Evolutionary conservation across 441 rosid genomes (phyloP), one percentile per base, ranked within the genome.

Genomic region (Metrosideros polymorpha): DNA sequence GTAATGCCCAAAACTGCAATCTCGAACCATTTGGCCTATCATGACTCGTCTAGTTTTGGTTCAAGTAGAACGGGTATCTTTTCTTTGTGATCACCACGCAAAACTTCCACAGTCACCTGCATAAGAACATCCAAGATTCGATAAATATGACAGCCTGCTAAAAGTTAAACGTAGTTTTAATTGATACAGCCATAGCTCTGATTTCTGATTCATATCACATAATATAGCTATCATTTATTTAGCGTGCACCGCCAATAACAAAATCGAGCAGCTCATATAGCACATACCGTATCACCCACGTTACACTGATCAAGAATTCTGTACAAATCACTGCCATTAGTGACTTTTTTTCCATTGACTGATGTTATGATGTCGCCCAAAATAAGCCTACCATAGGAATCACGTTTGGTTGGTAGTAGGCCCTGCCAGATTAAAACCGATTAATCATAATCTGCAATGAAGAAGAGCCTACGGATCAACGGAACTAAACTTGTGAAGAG

Each of bases 341-440:
- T 12, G 53, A 98, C 96, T 90, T 95, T 94, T 86, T 86, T 94
- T 51, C 97, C 99, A 85, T 96, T 94, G 84, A 97, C 95, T 15
- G 99, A 95, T 32, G 95, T 97, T 89, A 97, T 97, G 86, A 97
- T 96, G 87, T 98, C 99, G 57, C 99, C 99, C 90, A 97, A 90
- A 89, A 97, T 86, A 82, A 96, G 94, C 87, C 99, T 93, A 89
- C 99, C 99, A 90, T 95, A 97, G 49, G 92, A 87, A 89, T 97
- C 99, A 39, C 98, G 99, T 89, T 96, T 97, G 1, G 99, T 97
- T 35, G 99, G 86, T 85, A 63, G 92, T 89, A 97, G 91, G 82
- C 98, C 99, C 99, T 97, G 95, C 84, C 89, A 88, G 52, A 82
- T 85, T 79, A 87, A 84, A 86, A 84, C 83, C 35, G n/a, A 57